Evolutionary conservation across 805 yeast species (phyloP), one percentile per base, ranked within the genome.

Genomic region (Cyberlindnera mississippiensis): DNA sequence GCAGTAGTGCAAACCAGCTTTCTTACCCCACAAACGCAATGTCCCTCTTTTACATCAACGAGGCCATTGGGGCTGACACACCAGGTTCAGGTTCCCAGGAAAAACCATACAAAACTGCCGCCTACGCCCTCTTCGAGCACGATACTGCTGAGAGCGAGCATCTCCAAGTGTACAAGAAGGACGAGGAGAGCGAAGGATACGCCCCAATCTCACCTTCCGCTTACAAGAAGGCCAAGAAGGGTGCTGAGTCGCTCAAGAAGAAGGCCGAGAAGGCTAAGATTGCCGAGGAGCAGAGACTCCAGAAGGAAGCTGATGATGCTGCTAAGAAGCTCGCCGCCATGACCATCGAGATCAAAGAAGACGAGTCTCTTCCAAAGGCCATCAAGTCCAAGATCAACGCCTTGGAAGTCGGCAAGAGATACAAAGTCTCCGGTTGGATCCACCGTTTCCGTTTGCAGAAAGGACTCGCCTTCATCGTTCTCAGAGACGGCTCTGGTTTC

Each of bases 401-500:
- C 2, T 64, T 69, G 47, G 53, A 73, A 9, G 73, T 88, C 32
- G 93, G 80, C 44, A 53, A 69, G 48, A 80, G 99, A 64, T 88
- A 88, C 40, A 62, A 72, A 42, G 82, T 91, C 33, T 80, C 80
- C 51, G 99, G 99, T 48, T 93, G 99, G 99, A 75, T 93, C 48
- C 99, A 93, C 66, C 83, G 99, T 63, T 73, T 95, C 56, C 82
- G 99, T 66, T 55, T 79, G 33, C 98, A 93, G 67, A 93, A 95
- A 71, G 96, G 95, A 35, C 76, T 88, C 35, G 93, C 85, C 14
- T 93, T 93, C 63, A 62, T 95, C 44, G 93, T 95, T 32, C 71
- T 93, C 59, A 83, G 99, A 72, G 99, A 93, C 63, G 99, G 99
- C 55, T 72, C 91, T 29, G 98, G 98, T 3, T 89, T 60, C 64